phyloP scores from a whole-genome alignment of 2,329 filamentous ascomycete species.

The Neurospora sp. region DNA sequence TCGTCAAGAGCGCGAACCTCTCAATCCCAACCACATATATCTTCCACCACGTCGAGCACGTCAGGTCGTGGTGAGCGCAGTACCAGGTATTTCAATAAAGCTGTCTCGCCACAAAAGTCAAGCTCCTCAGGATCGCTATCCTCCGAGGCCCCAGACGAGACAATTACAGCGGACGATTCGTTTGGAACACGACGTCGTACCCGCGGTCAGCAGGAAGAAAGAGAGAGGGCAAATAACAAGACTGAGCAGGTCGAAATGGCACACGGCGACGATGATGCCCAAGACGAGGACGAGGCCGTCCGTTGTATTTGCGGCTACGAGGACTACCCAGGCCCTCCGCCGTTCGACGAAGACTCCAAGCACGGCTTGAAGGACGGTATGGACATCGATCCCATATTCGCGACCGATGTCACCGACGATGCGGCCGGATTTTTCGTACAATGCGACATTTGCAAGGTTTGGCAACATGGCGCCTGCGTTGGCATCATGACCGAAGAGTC shows the following conservation, averaged over 20 bases:
- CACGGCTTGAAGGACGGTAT: slow-evolving; percentile 44
- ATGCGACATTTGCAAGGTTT: slow-evolving; percentile 95
- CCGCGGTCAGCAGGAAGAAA: slow-evolving; percentile 52
- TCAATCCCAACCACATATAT: slow-evolving; percentile 67
- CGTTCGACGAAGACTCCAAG: slow-evolving; percentile 46
- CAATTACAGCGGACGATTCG: slow-evolving; percentile 48
- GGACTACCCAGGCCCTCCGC: slow-evolving; percentile 81
- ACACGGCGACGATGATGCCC: slow-evolving; percentile 59
- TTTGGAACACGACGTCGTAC: slow-evolving; percentile 68
- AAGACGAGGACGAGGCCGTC: slow-evolving; percentile 87
- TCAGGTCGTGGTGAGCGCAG: slow-evolving; percentile 67
- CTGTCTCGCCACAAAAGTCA: slow-evolving; percentile 64
- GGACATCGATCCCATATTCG: slow-evolving; percentile 46
- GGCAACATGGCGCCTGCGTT: slow-evolving; percentile 97
- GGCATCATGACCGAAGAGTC: slow-evolving; percentile 91
- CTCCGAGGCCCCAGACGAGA: slow-evolving; percentile 57
- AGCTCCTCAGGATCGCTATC: slow-evolving; percentile 63
- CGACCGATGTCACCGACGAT: slow-evolving; percentile 65
- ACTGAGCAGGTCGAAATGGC: slow-evolving; percentile 39
- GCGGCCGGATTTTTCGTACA: slow-evolving; percentile 94
- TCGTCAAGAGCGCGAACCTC: slow-evolving; percentile 81
- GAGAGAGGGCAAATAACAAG: slow-evolving; percentile 32
- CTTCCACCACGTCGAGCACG: slow-evolving; percentile 67
- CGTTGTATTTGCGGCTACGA: slow-evolving; percentile 90
- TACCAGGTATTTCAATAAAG: slow-evolving; percentile 62